phyloP scores from a whole-genome alignment of 768 basidiomycete genomes.

The Pisolithus orientalis region DNA sequence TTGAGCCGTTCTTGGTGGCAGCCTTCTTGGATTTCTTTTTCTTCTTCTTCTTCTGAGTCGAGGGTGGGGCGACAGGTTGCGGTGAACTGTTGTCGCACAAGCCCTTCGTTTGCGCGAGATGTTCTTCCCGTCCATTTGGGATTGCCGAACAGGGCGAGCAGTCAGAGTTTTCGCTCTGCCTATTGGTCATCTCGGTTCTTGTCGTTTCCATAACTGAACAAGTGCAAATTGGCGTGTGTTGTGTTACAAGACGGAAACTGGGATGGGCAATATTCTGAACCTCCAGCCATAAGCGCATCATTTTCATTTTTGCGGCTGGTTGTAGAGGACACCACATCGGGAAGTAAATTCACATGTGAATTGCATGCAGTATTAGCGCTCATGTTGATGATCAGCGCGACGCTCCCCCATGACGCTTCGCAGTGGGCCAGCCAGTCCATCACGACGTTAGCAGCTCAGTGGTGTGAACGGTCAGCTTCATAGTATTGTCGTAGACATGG shows the following conservation, averaged over 20 bases:
- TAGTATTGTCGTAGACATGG: no score
- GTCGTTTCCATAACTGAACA: neutral
- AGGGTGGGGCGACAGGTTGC: slow-evolving; percentile 15
- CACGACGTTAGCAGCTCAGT: no score
- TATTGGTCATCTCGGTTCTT: no score
- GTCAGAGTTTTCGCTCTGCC: no score
- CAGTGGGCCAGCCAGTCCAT: no score
- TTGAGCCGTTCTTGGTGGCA: slow-evolving; percentile 34
- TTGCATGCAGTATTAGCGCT: no score
- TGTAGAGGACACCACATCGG: neutral
- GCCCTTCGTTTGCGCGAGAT: neutral
- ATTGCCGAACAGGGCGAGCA: neutral
- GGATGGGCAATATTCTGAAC: neutral
- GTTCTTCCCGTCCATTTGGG: neutral
- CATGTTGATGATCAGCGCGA: no score
- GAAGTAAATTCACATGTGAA: neutral
- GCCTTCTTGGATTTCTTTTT: slow-evolving; percentile 58
- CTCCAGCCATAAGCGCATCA: neutral
- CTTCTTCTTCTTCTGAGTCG: slow-evolving; percentile 61
- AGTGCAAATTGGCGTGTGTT: neutral
- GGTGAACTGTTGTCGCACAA: slow-evolving; percentile 10
- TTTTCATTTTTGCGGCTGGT: neutral
- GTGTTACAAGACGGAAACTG: neutral
- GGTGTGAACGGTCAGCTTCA: no score
- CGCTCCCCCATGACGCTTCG: no score